These are phyloP conservation scores for Mycena sp. DNA, from an alignment of 1,284 basidiomycete species.

Conservation along the genomic window DNA sequence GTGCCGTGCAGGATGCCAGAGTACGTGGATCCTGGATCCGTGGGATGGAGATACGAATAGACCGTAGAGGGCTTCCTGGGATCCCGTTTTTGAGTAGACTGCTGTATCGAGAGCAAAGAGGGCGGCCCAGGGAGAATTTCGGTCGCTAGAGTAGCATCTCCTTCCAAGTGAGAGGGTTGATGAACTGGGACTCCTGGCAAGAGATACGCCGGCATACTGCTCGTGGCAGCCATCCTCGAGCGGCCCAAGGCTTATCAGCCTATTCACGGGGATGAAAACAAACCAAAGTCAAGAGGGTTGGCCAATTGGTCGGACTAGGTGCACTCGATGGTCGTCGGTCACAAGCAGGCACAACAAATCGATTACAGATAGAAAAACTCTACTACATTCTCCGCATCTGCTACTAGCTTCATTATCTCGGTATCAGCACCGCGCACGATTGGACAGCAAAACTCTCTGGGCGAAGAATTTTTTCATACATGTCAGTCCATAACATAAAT, in stretches of 20 bases:
- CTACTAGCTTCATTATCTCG: too few relatives aligned
- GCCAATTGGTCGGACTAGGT: constrained; percentile 9
- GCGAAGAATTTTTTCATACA: too few relatives aligned
- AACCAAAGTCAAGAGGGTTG: constrained; percentile 14
- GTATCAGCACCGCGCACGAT: too few relatives aligned
- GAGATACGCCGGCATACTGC: constrained; percentile 72
- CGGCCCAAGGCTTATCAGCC: constrained; percentile 20
- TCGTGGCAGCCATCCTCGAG: constrained; percentile 66
- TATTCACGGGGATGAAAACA: constrained; percentile 15
- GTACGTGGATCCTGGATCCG: constrained; percentile 86
- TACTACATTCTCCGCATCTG: neutral
- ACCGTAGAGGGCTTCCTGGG: constrained; percentile 67
- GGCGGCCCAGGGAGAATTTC: constrained; percentile 87
- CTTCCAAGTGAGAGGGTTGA: constrained; percentile 81
- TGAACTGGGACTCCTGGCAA: constrained; percentile 71
- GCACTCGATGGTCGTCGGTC: constrained; percentile 16
- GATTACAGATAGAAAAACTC: constrained; percentile 3
- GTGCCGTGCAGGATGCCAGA: constrained; percentile 73
- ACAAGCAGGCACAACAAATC: constrained; percentile 17
- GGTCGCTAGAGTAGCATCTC: constrained; percentile 79
- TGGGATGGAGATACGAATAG: constrained; percentile 79
- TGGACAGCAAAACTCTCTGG: too few relatives aligned
- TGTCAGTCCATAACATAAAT: too few relatives aligned
- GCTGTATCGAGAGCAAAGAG: constrained; percentile 69
- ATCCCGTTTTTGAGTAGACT: constrained; percentile 71